A percentile compares a stretch with the other conserved stretches of the same genome.
phyloP scores from a whole-genome alignment of 495 filamentous ascomycete genomes.

The Letharia columbiana region DNA sequence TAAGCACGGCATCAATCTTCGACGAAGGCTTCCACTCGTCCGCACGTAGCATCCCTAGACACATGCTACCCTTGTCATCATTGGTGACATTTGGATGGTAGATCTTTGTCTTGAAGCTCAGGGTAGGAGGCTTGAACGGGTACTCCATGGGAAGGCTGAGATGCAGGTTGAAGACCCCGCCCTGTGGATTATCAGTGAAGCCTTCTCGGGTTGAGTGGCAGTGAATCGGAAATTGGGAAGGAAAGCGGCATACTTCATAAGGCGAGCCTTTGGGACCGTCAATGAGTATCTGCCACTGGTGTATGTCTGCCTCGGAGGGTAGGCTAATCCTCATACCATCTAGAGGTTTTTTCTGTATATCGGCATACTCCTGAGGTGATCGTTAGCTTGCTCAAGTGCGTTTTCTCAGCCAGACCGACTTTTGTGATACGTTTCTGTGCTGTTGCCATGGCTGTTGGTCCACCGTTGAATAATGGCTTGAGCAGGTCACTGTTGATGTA shows the following conservation, averaged over 20 bases:
- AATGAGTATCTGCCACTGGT: constrained; percentile 75
- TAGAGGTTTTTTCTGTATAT: constrained; percentile 56
- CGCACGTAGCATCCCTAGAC: constrained; percentile 72
- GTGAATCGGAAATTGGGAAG: background rate
- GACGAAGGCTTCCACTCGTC: constrained; percentile 94
- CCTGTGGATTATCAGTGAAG: constrained; percentile 34
- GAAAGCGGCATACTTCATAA: constrained; percentile 50
- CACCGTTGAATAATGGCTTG: background rate
- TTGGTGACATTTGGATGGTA: constrained; percentile 98
- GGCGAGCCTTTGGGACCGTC: constrained; percentile 62
- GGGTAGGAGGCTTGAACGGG: constrained; percentile 84
- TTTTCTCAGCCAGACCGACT: constrained; percentile 30
- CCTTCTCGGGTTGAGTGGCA: background rate
- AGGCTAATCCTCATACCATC: constrained; percentile 57
- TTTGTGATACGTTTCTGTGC: constrained; percentile 51
- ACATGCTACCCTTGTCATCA: constrained; percentile 87
- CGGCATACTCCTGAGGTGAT: constrained; percentile 54
- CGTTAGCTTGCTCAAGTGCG: constrained; percentile 10
- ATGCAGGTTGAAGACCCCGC: constrained; percentile 69
- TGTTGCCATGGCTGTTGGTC: constrained; percentile 9
- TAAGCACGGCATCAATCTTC: constrained; percentile 66
- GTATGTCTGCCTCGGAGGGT: constrained; percentile 63
- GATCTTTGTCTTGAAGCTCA: constrained; percentile 88
- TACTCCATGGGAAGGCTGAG: constrained; percentile 76
- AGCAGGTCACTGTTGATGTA: background rate